Conservation (phyloP, 2,329 filamentous ascomycete genomes). For the Metarhizium album region DNA sequence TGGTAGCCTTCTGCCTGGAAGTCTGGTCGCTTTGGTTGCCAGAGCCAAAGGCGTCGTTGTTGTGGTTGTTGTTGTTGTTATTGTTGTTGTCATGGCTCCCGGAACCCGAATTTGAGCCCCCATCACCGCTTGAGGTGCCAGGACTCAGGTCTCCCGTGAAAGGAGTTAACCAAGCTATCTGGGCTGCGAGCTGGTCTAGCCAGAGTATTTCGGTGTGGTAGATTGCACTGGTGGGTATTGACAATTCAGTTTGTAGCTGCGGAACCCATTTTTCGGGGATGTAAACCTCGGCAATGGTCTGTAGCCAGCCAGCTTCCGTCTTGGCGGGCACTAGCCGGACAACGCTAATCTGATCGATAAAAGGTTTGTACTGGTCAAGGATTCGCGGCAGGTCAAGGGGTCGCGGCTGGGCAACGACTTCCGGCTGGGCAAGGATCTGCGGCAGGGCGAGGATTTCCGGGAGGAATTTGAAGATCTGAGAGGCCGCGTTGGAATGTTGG, state of each 20-base stretch:
- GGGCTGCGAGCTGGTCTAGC: constrained; percentile 62
- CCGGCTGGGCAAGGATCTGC: no score
- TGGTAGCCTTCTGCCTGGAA: constrained; percentile 50
- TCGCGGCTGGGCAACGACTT: no score
- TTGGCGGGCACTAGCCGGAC: constrained; percentile 66
- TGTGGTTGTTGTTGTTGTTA: constrained; percentile 19
- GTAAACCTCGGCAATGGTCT: no score
- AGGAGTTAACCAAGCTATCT: constrained; percentile 72
- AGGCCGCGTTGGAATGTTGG: constrained; percentile 57
- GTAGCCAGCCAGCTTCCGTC: no score
- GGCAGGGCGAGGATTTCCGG: constrained; percentile 59
- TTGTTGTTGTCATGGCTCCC: constrained; percentile 25
- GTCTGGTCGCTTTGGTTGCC: constrained; percentile 37
- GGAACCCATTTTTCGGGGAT: no score
- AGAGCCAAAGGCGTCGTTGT: constrained; percentile 31
- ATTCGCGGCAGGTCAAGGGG: no score
- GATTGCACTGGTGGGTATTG: constrained; percentile 58
- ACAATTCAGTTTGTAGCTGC: no score
- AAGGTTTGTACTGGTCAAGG: no score
- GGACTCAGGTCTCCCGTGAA: constrained; percentile 25
- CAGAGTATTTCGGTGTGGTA: constrained; percentile 70
- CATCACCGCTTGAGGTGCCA: constrained; percentile 8
- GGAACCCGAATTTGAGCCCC: constrained; percentile 25
- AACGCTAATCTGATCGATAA: constrained; percentile 63
- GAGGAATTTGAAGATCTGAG: constrained; percentile 75